Evolutionary conservation across 768 basidiomycete species (phyloP).

Genomic region (Hypsizygus marmoreus): DNA sequence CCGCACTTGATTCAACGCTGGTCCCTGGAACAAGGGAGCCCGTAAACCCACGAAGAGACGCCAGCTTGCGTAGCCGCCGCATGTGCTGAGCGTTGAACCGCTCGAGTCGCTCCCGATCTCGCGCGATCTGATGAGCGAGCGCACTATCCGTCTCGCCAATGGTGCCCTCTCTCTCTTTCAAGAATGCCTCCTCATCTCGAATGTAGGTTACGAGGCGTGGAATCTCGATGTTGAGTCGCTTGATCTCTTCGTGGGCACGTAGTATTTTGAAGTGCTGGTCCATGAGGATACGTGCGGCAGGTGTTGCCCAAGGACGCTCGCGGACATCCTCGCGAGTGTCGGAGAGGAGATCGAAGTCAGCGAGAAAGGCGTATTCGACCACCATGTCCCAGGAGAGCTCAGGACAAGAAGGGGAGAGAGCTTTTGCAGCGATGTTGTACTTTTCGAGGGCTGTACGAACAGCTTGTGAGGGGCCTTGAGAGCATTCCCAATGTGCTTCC

Average conservation of each 20-base stretch:
- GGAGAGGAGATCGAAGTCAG: constrained; percentile 23
- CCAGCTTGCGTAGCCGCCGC: not conserved
- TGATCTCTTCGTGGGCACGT: constrained; percentile 25
- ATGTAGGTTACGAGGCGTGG: constrained; percentile 18
- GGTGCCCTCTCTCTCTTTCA: not conserved
- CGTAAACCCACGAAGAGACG: no score
- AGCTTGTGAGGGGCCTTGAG: constrained; percentile 22
- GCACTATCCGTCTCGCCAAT: not conserved
- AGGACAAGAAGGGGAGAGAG: constrained; percentile 15
- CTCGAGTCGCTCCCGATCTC: not conserved
- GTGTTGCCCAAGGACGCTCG: constrained; percentile 18
- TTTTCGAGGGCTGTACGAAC: constrained; percentile 22
- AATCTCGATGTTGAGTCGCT: constrained; percentile 24
- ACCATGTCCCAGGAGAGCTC: constrained; percentile 25
- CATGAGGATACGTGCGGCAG: constrained; percentile 16
- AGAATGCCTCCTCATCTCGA: constrained; percentile 7
- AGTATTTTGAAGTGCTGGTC: constrained; percentile 19
- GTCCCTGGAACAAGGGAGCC: no score
- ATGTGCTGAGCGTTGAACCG: not conserved
- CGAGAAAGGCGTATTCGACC: constrained; percentile 21
- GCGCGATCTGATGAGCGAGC: not conserved
- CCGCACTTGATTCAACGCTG: no score
- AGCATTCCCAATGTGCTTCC: constrained; percentile 26
- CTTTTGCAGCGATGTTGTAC: constrained; percentile 24
- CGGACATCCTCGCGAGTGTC: constrained; percentile 17